A percentile compares a stretch with the other conserved stretches of the same genome.
phyloP scores from a whole-genome alignment of 805 yeast species.

The Barnettozyma californica region DNA sequence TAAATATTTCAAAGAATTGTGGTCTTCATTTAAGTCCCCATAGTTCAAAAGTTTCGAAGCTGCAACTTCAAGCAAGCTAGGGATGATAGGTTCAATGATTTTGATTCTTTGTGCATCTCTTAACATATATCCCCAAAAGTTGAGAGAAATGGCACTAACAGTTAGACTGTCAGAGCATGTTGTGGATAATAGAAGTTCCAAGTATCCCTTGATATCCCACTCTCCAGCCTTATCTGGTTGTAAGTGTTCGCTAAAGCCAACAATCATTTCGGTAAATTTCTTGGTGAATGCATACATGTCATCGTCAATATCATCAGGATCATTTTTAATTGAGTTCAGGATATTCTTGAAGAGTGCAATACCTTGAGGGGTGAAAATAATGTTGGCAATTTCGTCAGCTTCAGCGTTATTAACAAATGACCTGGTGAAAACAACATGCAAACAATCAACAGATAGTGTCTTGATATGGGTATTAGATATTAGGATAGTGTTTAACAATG shows the following conservation, averaged over 20 bases:
- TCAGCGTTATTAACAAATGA: conserved; percentile 61
- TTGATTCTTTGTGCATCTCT: conserved; percentile 65
- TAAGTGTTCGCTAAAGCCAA: conserved; percentile 75
- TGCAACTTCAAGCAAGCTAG: conserved; percentile 67
- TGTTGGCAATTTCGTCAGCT: conserved; percentile 71
- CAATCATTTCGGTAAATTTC: conserved; percentile 90
- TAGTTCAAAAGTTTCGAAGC: conserved; percentile 76
- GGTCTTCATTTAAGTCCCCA: conserved; percentile 59
- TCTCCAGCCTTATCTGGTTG: conserved; percentile 41
- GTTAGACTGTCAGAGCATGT: conserved; percentile 81
- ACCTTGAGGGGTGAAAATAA: conserved; percentile 72
- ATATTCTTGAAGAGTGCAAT: conserved; percentile 61
- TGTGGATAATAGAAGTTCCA: conserved; percentile 71
- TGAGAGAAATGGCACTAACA: conserved; percentile 85
- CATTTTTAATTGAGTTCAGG: conserved; percentile 47
- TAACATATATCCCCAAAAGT: conserved; percentile 89
- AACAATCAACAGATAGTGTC: conserved; percentile 82
- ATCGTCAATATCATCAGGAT: conserved; percentile 73
- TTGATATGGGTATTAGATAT: conserved; percentile 62
- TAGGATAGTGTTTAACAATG: conserved; percentile 55
- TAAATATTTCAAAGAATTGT: conserved; percentile 57
- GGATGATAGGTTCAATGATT: conserved; percentile 48
- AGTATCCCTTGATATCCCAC: conserved; percentile 62
- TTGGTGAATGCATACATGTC: conserved; percentile 74
- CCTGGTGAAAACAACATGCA: conserved; percentile 84